phyloP scores from a whole-genome alignment of 208 protist genomes.

The Lotmaria passim region DNA sequence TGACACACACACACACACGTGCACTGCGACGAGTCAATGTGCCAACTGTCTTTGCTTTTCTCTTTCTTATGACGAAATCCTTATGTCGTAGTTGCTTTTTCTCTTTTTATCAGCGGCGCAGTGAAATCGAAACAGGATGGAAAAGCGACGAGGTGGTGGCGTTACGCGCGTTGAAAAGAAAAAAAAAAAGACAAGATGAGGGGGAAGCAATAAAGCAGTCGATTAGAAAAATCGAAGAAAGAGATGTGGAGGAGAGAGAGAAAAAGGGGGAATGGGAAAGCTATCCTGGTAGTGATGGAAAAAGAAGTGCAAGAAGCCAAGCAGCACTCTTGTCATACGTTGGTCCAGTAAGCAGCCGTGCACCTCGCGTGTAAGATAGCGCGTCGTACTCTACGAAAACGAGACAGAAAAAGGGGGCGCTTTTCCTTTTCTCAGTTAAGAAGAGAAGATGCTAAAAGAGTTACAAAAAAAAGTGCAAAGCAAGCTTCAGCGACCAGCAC shows the following conservation, averaged over 20 bases:
- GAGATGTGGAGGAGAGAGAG: slow-evolving; percentile 4
- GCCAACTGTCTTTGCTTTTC: background rate
- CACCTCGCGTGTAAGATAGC: no score
- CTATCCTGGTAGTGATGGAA: no score
- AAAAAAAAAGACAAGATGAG: slow-evolving; percentile 7
- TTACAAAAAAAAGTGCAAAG: slow-evolving; percentile 25
- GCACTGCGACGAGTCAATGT: background rate
- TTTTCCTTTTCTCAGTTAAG: no score
- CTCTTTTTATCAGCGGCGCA: no score
- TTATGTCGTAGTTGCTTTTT: no score
- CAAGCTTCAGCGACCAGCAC: background rate
- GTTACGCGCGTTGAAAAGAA: background rate
- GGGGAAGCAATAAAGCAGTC: background rate
- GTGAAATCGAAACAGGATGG: background rate
- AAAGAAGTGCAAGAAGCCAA: no score
- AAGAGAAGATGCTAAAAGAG: background rate
- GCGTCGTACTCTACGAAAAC: no score
- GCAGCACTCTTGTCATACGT: no score
- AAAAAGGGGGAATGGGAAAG: background rate
- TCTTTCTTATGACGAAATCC: no score
- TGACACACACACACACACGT: background rate
- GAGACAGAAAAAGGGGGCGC: background rate
- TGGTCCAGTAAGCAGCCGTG: no score
- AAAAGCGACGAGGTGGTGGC: background rate
- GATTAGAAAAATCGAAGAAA: slow-evolving; percentile 14